Conservation (phyloP, 2,329 filamentous ascomycete species). For the Colletotrichum sp. region DNA sequence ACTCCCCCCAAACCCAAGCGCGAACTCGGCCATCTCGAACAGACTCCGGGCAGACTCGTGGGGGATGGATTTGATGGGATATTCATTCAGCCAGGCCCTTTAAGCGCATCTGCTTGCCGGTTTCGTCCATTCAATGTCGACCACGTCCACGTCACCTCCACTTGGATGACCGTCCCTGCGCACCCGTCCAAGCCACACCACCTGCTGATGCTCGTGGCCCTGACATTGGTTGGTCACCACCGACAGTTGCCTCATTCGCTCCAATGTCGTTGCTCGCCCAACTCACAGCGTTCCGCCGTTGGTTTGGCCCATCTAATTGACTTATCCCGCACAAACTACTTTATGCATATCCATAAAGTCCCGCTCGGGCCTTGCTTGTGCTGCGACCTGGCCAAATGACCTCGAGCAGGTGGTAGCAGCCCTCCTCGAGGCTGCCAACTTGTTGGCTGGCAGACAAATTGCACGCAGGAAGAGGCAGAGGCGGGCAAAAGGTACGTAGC, state of each 20-base stretch:
- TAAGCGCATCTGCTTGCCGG: neutral
- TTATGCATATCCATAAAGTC: neutral
- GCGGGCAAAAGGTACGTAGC: neutral
- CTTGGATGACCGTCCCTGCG: neutral
- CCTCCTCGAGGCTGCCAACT: neutral
- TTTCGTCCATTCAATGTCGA: neutral
- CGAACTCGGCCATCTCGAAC: neutral
- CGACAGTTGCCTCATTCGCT: neutral
- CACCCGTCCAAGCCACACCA: slow-evolving; percentile 2
- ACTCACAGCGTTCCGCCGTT: neutral
- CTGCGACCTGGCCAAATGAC: neutral
- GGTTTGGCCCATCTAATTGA: neutral
- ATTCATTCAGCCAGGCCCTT: neutral
- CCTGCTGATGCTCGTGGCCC: neutral
- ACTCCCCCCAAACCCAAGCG: neutral
- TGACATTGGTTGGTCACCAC: neutral
- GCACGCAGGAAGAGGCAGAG: neutral
- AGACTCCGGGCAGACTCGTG: neutral
- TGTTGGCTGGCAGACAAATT: neutral
- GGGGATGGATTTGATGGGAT: neutral
- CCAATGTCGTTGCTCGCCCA: neutral
- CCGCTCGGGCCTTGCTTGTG: neutral
- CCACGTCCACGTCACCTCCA: slow-evolving; percentile 1
- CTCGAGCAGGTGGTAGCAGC: neutral
- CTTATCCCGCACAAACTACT: neutral